Evolutionary conservation across 2,329 filamentous ascomycete species (phyloP).

Genomic region (Aureobasidium sp.): DNA sequence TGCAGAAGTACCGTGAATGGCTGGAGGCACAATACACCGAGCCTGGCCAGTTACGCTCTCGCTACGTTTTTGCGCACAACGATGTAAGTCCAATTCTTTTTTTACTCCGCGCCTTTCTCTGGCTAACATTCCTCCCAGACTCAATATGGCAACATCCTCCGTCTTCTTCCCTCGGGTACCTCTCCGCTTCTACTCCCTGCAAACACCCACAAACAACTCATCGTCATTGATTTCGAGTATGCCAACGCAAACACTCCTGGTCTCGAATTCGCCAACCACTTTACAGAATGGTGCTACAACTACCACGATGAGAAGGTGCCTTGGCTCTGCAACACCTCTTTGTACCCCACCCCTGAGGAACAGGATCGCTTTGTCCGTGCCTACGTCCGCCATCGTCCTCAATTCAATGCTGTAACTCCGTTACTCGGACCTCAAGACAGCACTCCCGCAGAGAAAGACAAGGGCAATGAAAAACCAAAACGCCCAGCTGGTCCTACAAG

Average conservation of each 20-base stretch:
- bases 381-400: slow-evolving; percentile 76
- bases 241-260: slow-evolving; percentile 81
- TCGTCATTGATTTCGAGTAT: slow-evolving; percentile 98
- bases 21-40: slow-evolving; percentile 67
- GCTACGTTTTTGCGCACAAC: slow-evolving; percentile 92
- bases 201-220: slow-evolving; percentile 90
- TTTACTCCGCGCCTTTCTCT: not conserved
- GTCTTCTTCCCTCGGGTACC: slow-evolving; percentile 60
- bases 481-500: slow-evolving; percentile 29
- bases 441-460: slow-evolving; percentile 23
- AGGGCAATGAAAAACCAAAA: slow-evolving; percentile 16
- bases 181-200: slow-evolving; percentile 82
- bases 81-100: slow-evolving; percentile 56
- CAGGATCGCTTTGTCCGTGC: slow-evolving; percentile 78
- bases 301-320: slow-evolving; percentile 69
- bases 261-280: slow-evolving; percentile 94
- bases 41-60: slow-evolving; percentile 57
- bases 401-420: slow-evolving; percentile 49
- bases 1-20: slow-evolving; percentile 71
- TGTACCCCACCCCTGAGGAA: slow-evolving; percentile 73
- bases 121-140: slow-evolving; percentile 50
- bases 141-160: slow-evolving; percentile 96
- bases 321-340: slow-evolving; percentile 55
- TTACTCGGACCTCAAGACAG: slow-evolving; percentile 16
- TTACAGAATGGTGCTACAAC: slow-evolving; percentile 96